phyloP scores from a whole-genome alignment of 2,329 filamentous ascomycete genomes.

The Cladosporium velox region DNA sequence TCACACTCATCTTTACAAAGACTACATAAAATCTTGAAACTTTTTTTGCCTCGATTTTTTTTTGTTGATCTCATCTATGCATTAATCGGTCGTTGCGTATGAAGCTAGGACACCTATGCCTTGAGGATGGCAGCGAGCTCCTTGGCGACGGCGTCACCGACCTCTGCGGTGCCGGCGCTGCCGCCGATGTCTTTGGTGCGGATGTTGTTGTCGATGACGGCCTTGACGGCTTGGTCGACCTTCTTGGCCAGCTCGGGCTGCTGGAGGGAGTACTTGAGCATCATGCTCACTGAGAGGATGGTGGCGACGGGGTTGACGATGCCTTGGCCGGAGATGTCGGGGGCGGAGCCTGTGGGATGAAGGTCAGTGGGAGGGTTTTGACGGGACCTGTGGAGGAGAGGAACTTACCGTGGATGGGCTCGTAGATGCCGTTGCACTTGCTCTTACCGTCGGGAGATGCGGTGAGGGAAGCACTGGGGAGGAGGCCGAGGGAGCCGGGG shows the following conservation, averaged over 20 bases:
- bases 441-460: slow-evolving; percentile 83
- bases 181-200: slow-evolving; percentile 86
- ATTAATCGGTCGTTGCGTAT: neutral
- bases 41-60: neutral
- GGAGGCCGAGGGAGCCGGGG: slow-evolving; percentile 81
- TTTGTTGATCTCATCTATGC: slow-evolving; percentile 8
- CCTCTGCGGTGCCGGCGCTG: slow-evolving; percentile 68
- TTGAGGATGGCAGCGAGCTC: slow-evolving; percentile 56
- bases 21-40: slow-evolving; percentile 3
- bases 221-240: slow-evolving; percentile 78
- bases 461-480: slow-evolving; percentile 84
- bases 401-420: slow-evolving; percentile 73
- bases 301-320: slow-evolving; percentile 85
- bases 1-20: slow-evolving; percentile 7
- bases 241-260: slow-evolving; percentile 74
- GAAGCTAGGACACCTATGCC: neutral
- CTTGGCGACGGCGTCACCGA: slow-evolving; percentile 78
- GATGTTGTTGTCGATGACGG: slow-evolving; percentile 75
- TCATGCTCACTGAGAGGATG: slow-evolving; percentile 90
- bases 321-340: slow-evolving; percentile 88
- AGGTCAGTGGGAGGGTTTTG: neutral
- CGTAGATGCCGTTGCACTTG: slow-evolving; percentile 91
- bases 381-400: neutral
- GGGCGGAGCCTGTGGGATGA: slow-evolving; percentile 68
- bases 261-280: slow-evolving; percentile 89